Evolutionary conservation across 495 filamentous ascomycete species (phyloP).

Genomic region (Neurospora tetrasperma): DNA sequence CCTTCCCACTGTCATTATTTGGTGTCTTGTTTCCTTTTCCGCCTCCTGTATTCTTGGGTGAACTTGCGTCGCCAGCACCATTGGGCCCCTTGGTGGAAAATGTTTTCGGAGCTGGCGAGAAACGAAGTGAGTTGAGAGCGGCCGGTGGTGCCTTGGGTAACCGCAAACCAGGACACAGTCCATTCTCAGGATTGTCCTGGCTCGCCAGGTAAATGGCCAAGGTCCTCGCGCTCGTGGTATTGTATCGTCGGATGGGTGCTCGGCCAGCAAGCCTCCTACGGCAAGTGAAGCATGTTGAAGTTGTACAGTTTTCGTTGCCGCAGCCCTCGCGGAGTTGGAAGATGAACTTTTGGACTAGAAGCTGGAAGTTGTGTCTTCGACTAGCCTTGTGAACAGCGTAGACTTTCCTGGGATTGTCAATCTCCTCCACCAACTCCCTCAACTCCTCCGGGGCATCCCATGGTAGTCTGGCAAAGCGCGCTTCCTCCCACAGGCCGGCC

Average conservation of each 20-base stretch:
- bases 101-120: slow-evolving; percentile 21
- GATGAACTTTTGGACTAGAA: slow-evolving; percentile 56
- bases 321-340: slow-evolving; percentile 79
- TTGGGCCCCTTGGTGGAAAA: slow-evolving; percentile 8
- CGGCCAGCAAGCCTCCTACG: slow-evolving; percentile 53
- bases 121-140: slow-evolving; percentile 26
- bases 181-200: slow-evolving; percentile 63
- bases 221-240: slow-evolving; percentile 58
- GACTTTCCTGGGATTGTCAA: slow-evolving; percentile 43
- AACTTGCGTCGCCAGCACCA: not conserved
- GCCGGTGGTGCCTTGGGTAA: slow-evolving; percentile 29
- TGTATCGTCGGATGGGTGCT: slow-evolving; percentile 63
- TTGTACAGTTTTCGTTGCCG: slow-evolving; percentile 55
- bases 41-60: slow-evolving; percentile 4
- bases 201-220: slow-evolving; percentile 70
- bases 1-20: not conserved
- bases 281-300: slow-evolving; percentile 70
- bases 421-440: slow-evolving; percentile 35
- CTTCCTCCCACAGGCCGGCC: slow-evolving; percentile 41
- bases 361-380: slow-evolving; percentile 42
- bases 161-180: slow-evolving; percentile 53
- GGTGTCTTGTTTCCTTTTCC: not conserved
- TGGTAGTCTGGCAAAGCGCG: slow-evolving; percentile 40
- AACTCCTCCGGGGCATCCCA: slow-evolving; percentile 42
- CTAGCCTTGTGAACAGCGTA: slow-evolving; percentile 42